Conservation (phyloP, 1,284 basidiomycete genomes). For the Cutaneotrichosporon cutaneum region DNA sequence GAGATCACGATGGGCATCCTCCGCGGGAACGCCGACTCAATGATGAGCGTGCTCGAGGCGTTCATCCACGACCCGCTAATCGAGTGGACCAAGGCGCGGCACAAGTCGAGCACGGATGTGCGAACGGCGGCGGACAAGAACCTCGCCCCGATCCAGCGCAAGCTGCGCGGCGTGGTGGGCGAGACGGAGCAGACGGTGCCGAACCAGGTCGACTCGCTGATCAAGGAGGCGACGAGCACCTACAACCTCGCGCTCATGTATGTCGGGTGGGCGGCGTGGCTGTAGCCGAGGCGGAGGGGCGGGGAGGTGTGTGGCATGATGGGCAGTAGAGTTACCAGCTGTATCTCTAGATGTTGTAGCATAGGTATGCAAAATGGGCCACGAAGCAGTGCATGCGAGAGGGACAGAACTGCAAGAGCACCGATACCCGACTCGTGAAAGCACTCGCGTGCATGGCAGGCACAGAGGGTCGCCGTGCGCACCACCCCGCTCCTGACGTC, state of each 20-base stretch:
- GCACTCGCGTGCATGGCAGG: too few relatives aligned
- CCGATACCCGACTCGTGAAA: too few relatives aligned
- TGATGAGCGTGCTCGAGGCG: slow-evolving; percentile 95
- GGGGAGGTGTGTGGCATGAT: neutral
- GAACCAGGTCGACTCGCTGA: slow-evolving; percentile 84
- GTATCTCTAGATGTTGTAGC: slow-evolving; percentile 9
- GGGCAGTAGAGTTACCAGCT: neutral
- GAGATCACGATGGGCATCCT: slow-evolving; percentile 88
- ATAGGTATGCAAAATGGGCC: neutral
- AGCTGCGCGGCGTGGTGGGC: slow-evolving; percentile 69
- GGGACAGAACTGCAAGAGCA: too few relatives aligned
- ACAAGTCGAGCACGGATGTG: slow-evolving; percentile 47
- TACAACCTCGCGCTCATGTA: slow-evolving; percentile 63
- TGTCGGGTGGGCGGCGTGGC: slow-evolving; percentile 80
- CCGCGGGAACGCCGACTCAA: slow-evolving; percentile 84
- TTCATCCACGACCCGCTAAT: slow-evolving; percentile 97
- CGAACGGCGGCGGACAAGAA: slow-evolving; percentile 68
- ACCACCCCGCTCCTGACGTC: too few relatives aligned
- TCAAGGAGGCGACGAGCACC: slow-evolving; percentile 76
- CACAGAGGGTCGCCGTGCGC: too few relatives aligned
- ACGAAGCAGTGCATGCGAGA: too few relatives aligned
- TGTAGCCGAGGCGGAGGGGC: too few relatives aligned
- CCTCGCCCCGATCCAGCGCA: slow-evolving; percentile 75
- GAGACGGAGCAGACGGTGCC: slow-evolving; percentile 63
- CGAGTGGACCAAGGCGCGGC: slow-evolving; percentile 80